Conservation (phyloP, 768 basidiomycete species). For the Glaciozyma martinii region DNA sequence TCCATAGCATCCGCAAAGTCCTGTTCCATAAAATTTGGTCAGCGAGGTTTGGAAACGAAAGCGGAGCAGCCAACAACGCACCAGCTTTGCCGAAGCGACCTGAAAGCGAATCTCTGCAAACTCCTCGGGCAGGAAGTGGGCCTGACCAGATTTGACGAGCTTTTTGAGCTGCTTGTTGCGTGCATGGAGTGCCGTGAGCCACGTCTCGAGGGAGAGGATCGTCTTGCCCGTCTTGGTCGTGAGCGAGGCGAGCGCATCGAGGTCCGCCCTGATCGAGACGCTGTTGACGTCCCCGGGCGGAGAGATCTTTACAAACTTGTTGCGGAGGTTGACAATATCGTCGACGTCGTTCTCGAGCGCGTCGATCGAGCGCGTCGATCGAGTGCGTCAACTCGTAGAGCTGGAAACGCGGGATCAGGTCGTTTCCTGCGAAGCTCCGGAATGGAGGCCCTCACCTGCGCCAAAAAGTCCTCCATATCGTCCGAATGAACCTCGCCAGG, state of each 20-base stretch:
- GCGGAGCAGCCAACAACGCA: neutral
- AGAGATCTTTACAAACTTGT: neutral
- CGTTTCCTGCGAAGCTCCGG: neutral
- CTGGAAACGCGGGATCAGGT: neutral
- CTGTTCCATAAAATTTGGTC: neutral
- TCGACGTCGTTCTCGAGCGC: constrained; percentile 28
- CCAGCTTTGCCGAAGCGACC: constrained; percentile 15
- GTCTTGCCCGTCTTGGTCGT: constrained; percentile 22
- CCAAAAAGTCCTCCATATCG: constrained; percentile 19
- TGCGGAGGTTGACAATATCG: neutral
- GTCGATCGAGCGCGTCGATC: no score
- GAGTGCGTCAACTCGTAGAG: constrained; percentile 28
- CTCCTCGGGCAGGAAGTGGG: constrained; percentile 11
- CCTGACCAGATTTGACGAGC: constrained; percentile 14
- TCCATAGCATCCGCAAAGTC: constrained; percentile 28
- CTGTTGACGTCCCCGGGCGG: constrained; percentile 9
- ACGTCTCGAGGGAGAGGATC: constrained; percentile 22
- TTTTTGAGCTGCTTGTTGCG: constrained; percentile 9
- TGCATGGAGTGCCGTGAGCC: constrained; percentile 11
- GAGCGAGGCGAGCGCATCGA: constrained; percentile 11
- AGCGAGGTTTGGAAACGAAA: neutral
- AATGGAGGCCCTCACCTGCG: constrained; percentile 5
- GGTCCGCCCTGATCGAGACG: constrained; percentile 15
- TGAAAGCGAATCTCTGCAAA: constrained; percentile 26
- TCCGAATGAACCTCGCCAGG: neutral